Base-by-base conservation (phyloP, 2,329 filamentous ascomycete species). In the Colletotrichum godetiae region DNA sequence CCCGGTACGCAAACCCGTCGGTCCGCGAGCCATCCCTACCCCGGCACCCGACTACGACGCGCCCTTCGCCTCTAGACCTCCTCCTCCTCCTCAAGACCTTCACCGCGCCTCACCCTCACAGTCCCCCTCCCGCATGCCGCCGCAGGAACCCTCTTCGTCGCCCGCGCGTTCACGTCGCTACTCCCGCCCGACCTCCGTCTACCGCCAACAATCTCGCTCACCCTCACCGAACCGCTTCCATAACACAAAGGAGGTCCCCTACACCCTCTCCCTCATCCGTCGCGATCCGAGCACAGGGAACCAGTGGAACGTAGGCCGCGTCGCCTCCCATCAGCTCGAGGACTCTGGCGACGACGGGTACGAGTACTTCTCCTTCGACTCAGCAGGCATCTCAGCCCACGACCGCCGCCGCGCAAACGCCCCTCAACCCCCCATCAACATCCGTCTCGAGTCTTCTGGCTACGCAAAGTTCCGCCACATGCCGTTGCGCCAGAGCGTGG, bases 251-350 rank as follows among this genome's bases (percentile, higher is more conserved):
- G 80, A 83, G 59, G 80, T 82, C 0, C 85, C 88, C 0, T 91
- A 90, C 75, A 87, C 85, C 2, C 82, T 91, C 15, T 92, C 90
- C 0, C 81, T 95, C 15, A 94, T 95, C 77, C 91, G 93, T n/a
- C 89, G 93, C 75, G 92, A 95, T 79, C 92, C 92, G 1, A 86
- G 88, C 27, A 90, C 91, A 10, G 90, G 91, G 8, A 87, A 86
- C 67, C 93, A 95, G 80, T 95, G 93, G 92, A 95, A 95, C 78
- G 88, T 95, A 13, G 93, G 91, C 27, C 91, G 87, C 67, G 87
- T 95, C 61, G 88, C 87, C 2, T 90, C 88, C 0, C 86, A 86
- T 72, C 87, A 89, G 74, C 80, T 85, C 15, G 86, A 88, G 57
- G 77, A 81, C 29, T 77, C 80, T 1, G 80, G 81, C 57, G 73